phyloP scores from a whole-genome alignment of 2,329 filamentous ascomycete species.

The Pestalotiopsis sp. region DNA sequence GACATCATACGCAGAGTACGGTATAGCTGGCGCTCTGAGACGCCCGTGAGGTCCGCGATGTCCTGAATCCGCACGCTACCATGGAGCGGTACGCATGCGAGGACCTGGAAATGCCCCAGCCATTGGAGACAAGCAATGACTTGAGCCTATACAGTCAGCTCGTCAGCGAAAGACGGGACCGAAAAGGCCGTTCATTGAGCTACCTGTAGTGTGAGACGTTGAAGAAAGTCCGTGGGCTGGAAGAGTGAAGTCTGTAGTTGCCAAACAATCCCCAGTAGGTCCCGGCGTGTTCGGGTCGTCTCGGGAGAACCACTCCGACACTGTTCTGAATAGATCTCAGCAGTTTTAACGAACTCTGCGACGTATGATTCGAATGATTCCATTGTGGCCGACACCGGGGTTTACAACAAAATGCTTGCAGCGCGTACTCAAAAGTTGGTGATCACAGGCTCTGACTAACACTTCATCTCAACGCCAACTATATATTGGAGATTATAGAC shows the following conservation, averaged over 20 bases:
- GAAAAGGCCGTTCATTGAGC: not conserved
- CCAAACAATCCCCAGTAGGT: not conserved
- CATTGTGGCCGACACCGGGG: not conserved
- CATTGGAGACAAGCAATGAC: conserved; percentile 39
- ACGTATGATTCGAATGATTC: not conserved
- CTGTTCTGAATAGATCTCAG: not conserved
- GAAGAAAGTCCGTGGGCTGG: not conserved
- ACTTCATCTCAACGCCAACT: not conserved
- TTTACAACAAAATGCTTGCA: not conserved
- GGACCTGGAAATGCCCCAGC: conserved; percentile 46
- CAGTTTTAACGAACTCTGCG: not conserved
- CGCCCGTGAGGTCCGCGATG: conserved; percentile 41
- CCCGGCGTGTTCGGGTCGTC: not conserved
- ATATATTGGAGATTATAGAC: not conserved
- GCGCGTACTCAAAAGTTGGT: not conserved
- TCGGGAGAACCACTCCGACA: not conserved
- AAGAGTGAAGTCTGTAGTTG: not conserved
- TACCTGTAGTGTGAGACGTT: not conserved
- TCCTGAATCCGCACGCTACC: conserved; percentile 39
- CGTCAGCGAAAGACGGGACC: not conserved
- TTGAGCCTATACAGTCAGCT: conserved; percentile 12
- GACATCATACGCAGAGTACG: conserved; percentile 37
- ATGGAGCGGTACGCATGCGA: conserved; percentile 43
- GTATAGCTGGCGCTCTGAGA: conserved; percentile 38
- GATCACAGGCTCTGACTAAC: not conserved